Conservation (phyloP, 2,329 filamentous ascomycete genomes). For the Trichoderma citrinoviride region DNA sequence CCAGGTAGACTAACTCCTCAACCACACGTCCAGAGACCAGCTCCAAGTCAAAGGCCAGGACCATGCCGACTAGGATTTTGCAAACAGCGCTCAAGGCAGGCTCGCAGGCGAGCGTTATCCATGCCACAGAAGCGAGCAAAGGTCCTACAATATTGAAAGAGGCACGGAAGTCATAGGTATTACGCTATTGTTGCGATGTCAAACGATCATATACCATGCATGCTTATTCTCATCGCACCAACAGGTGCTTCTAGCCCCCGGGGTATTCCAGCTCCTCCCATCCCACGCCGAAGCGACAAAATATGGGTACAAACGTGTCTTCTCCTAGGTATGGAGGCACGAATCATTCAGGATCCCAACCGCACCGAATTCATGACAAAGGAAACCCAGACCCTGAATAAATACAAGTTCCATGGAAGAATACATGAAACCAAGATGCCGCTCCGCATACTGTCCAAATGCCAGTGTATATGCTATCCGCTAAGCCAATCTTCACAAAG, state of each 20-base stretch:
- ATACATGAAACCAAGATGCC: background rate
- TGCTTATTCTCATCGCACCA: background rate
- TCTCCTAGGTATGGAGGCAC: background rate
- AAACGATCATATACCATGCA: background rate
- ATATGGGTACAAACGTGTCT: slow-evolving; percentile 14
- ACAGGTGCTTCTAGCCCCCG: background rate
- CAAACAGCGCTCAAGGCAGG: background rate
- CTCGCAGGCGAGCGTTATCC: background rate
- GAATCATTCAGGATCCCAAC: slow-evolving; percentile 3
- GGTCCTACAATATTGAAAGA: background rate
- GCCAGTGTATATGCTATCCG: slow-evolving; percentile 16
- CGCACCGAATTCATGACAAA: background rate
- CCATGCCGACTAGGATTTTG: too few species aligned
- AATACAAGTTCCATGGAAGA: background rate
- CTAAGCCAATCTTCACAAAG: background rate
- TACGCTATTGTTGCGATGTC: background rate
- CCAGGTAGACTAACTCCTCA: too few species aligned
- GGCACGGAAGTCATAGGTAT: background rate
- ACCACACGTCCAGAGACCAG: too few species aligned
- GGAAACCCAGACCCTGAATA: background rate
- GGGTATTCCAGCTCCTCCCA: slow-evolving; percentile 15
- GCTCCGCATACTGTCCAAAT: slow-evolving; percentile 9
- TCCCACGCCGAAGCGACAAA: slow-evolving; percentile 14
- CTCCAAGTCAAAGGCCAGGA: too few species aligned
- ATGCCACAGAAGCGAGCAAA: background rate